Base-by-base conservation (phyloP, 2,329 filamentous ascomycete genomes). In the Colletotrichum zoysiae region DNA sequence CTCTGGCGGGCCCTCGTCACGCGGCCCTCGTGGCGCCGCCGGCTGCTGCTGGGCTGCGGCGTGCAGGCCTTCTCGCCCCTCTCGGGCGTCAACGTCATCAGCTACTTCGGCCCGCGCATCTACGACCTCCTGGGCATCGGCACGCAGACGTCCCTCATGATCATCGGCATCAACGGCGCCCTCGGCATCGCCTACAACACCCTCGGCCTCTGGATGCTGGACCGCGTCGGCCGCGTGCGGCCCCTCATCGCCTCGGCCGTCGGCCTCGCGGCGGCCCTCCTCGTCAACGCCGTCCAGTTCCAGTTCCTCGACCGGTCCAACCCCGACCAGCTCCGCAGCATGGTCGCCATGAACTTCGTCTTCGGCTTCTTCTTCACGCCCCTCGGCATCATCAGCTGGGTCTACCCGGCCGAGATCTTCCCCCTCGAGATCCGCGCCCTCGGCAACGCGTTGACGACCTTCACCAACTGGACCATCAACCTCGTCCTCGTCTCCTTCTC, bases 121-220 rank as follows among this genome's bases (percentile, higher is more conserved):
- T 86, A 86, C 74, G 76, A 78, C 16, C 79, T 82, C 5, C 79
- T 86, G 0, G 84, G 84, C 8, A 82, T 87, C 53, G 76, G 78
- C 2, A 83, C 80, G 0, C 81, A 81, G 9, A 84, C 80, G 1
- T 84, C 85, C 0, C 81, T 87, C 5, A 82, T 87, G 79, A 85
- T 87, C 59, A 84, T 86, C 71, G 86, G 85, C 4, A 83, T 87
- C 73, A 85, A 82, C 74, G 85, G 85, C 33, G 84, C 85, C 1
- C 79, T 88, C 9, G 84, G 85, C 0, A 84, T 84, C 40, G 76
- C 85, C 30, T 87, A 84, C 81, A 85, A 85, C 71, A 84, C 82
- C 1, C 74, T 86, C 7, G 84, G 84, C 61, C 81, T 87, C 70
- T 76, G 78, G 44, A 76, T 85, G 53, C 76, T 87, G 56, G 85